Percentiles rank a stretch among this genome's conserved stretches.
These are phyloP conservation scores for Talaromyces sp. DNA, from an alignment of 2,329 filamentous ascomycete species.

Conservation along the genomic window DNA sequence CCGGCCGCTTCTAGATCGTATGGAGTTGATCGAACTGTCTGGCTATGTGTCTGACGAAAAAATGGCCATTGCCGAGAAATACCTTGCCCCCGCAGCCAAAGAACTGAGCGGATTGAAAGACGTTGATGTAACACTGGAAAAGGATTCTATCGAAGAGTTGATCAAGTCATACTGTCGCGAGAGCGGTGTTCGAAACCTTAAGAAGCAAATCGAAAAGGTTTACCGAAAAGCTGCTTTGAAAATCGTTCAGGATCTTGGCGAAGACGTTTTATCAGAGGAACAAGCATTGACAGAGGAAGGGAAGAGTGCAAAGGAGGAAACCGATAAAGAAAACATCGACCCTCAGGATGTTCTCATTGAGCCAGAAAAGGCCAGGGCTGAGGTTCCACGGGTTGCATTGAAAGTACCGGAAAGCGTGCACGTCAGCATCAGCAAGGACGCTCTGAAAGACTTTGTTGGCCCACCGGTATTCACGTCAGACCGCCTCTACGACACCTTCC, in stretches of 20 bases:
- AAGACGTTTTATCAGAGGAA: conserved; percentile 73
- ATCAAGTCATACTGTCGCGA: conserved; percentile 99
- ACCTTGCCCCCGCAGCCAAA: conserved; percentile 90
- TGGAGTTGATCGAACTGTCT: conserved; percentile 95
- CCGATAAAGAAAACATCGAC: conserved; percentile 56
- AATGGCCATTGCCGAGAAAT: conserved; percentile 93
- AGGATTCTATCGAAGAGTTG: conserved; percentile 86
- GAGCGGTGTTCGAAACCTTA: conserved; percentile 92
- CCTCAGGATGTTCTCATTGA: conserved; percentile 56
- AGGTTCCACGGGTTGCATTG: conserved; percentile 67
- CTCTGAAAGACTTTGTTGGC: conserved; percentile 93
- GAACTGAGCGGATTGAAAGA: conserved; percentile 86
- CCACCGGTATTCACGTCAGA: conserved; percentile 94
- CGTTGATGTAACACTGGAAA: conserved; percentile 79
- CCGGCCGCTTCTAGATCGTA: conserved; percentile 84
- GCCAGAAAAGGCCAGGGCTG: conserved; percentile 35
- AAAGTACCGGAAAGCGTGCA: conserved; percentile 83
- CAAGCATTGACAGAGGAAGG: conserved; percentile 80
- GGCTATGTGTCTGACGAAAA: conserved; percentile 98
- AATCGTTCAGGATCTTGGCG: conserved; percentile 91
- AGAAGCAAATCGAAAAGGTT: conserved; percentile 99
- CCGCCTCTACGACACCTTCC: conserved; percentile 87
- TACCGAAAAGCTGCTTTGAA: conserved; percentile 96
- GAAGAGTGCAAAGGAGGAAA: conserved; percentile 64
- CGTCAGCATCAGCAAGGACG: conserved; percentile 79